These are phyloP conservation scores for Singerocomus rubriflavus DNA, from an alignment of 1,284 basidiomycete species.

Conservation along the genomic window DNA sequence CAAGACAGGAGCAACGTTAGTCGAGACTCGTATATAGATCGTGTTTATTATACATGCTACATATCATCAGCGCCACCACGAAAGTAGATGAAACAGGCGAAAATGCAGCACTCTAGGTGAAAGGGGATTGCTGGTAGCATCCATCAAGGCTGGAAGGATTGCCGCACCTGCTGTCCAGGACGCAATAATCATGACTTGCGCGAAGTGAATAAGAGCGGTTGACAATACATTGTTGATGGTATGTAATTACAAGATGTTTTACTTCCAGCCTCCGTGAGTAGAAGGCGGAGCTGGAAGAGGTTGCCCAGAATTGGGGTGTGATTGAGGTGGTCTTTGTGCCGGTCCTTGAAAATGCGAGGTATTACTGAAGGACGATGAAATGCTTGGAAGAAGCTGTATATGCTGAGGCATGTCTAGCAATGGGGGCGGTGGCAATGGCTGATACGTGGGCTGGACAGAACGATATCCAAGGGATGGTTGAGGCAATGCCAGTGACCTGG, in stretches of 20 bases:
- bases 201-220: conserved; percentile 4
- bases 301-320: conserved; percentile 27
- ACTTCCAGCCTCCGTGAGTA: conserved; percentile 28
- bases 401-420: conserved; percentile 27
- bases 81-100: conserved; percentile 3
- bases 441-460: conserved; percentile 35
- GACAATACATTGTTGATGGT: conserved; percentile 16
- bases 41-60: conserved; percentile 12
- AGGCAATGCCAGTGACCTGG: conserved; percentile 37
- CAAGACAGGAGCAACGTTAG: conserved; percentile 11
- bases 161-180: conserved; percentile 7
- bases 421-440: conserved; percentile 37
- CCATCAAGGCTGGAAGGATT: conserved; percentile 1
- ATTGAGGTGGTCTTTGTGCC: conserved; percentile 40
- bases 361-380: conserved; percentile 24
- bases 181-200: conserved; percentile 10
- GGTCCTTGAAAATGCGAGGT: conserved; percentile 41
- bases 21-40: conserved; percentile 5
- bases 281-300: conserved; percentile 24
- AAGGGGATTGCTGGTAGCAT: not conserved
- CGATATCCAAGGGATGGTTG: conserved; percentile 38
- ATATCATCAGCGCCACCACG: conserved; percentile 6
- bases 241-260: conserved; percentile 12
- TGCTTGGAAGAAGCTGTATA: conserved; percentile 29
- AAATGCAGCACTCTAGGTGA: conserved; percentile 21